Percentiles rank a stretch among this genome's conserved stretches.
phyloP scores from a whole-genome alignment of 1,139 yeast species.

The Candida glucosophila region DNA sequence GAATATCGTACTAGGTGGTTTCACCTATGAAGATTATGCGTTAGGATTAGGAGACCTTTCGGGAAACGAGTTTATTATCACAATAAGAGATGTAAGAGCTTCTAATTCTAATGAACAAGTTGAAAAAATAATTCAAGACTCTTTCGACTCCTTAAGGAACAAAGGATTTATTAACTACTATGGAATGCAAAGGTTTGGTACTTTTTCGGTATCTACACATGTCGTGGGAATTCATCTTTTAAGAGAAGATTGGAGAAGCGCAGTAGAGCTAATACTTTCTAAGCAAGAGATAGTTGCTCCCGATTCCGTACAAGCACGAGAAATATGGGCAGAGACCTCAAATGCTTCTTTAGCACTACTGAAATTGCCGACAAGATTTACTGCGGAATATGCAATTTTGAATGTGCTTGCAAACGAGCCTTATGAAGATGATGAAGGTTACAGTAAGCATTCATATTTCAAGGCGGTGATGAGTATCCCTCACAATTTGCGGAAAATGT shows the following conservation, averaged over 20 bases:
- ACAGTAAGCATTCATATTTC: conserved; percentile 46
- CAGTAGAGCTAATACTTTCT: conserved; percentile 67
- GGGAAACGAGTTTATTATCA: conserved; percentile 84
- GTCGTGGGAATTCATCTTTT: conserved; percentile 68
- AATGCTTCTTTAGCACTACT: conserved; percentile 59
- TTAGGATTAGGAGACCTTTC: conserved; percentile 71
- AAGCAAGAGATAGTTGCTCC: conserved; percentile 83
- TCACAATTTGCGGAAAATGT: conserved; percentile 85
- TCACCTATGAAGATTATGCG: conserved; percentile 54
- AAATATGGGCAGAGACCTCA: conserved; percentile 67
- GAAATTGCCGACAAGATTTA: conserved; percentile 78
- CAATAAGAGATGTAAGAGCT: conserved; percentile 61
- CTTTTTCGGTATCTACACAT: conserved; percentile 89
- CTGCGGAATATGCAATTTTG: conserved; percentile 75
- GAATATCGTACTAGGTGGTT: conserved; percentile 72
- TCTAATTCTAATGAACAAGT: conserved; percentile 21
- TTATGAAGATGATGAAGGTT: conserved; percentile 38
- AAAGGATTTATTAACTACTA: conserved; percentile 86
- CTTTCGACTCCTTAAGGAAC: conserved; percentile 50
- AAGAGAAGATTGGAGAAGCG: conserved; percentile 69
- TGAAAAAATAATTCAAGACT: conserved; percentile 35
- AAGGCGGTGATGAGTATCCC: conserved; percentile 89
- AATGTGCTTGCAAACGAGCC: conserved; percentile 43
- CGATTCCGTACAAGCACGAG: conserved; percentile 74
- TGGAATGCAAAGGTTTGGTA: conserved; percentile 97